Evolutionary conservation across 805 yeast genomes (phyloP).

Genomic region (Saccharomycopsis sp.): DNA sequence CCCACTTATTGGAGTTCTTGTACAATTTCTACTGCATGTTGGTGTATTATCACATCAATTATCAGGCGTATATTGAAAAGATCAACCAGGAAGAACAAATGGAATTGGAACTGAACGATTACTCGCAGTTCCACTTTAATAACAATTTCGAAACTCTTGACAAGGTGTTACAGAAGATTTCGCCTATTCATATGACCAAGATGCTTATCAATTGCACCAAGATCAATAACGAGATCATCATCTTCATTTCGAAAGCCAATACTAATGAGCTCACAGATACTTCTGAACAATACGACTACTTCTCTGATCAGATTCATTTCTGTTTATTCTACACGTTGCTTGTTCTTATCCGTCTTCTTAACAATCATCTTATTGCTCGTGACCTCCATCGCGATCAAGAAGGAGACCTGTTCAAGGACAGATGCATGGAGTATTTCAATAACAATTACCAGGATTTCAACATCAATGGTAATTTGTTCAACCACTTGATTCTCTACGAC

Average conservation of each 20-base stretch:
- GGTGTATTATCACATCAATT: conserved; percentile 31
- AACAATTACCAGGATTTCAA: neutral
- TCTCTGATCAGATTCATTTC: conserved; percentile 52
- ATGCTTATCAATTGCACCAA: conserved; percentile 10
- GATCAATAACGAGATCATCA: conserved; percentile 6
- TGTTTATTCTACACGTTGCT: conserved; percentile 23
- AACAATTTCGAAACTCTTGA: conserved; percentile 15
- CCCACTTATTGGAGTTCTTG: conserved; percentile 51
- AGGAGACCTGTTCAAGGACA: neutral
- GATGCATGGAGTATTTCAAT: conserved; percentile 4
- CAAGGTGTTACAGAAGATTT: conserved; percentile 2
- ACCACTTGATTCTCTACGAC: neutral
- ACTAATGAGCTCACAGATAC: conserved; percentile 12
- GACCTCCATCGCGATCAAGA: neutral
- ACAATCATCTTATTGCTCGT: neutral
- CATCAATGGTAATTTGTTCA: neutral
- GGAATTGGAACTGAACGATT: conserved; percentile 2
- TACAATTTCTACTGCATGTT: conserved; percentile 43
- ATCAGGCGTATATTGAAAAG: conserved; percentile 9
- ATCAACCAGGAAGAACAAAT: conserved; percentile 4
- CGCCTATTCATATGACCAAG: conserved; percentile 1
- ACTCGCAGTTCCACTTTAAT: neutral
- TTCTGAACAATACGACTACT: conserved; percentile 53
- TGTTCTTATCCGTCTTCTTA: conserved; percentile 9
- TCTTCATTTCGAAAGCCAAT: conserved; percentile 13